phyloP scores from a whole-genome alignment of 2,329 filamentous ascomycete genomes.

The Beauveria sp. region DNA sequence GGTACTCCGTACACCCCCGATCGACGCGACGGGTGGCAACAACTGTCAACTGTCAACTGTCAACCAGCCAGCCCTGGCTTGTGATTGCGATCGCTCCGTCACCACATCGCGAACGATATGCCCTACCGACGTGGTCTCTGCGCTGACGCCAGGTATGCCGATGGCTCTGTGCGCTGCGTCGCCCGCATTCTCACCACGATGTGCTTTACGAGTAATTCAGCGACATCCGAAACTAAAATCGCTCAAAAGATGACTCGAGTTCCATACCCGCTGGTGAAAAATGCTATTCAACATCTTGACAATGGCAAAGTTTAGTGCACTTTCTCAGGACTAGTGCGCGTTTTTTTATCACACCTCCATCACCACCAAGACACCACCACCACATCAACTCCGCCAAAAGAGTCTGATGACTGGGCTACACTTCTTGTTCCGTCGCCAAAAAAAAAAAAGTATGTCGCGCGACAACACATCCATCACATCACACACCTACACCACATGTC shows the following conservation, averaged over 20 bases:
- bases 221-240: background rate
- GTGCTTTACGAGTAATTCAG: background rate
- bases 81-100: background rate
- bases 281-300: background rate
- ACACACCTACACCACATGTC: constrained; percentile 4
- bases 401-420: constrained; percentile 3
- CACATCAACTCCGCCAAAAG: background rate
- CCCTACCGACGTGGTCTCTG: background rate
- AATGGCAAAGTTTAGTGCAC: background rate
- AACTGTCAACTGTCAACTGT: background rate
- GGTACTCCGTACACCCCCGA: background rate
- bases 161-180: constrained; percentile 5
- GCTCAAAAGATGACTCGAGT: constrained; percentile 4
- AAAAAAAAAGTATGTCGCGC: background rate
- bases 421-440: background rate
- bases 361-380: background rate
- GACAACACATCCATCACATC: constrained; percentile 5
- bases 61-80: background rate
- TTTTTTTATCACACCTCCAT: background rate
- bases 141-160: constrained; percentile 1
- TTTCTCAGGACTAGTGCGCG: background rate
- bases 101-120: background rate
- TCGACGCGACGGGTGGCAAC: background rate
- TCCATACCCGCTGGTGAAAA: background rate
- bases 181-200: constrained; percentile 3